Conservation (phyloP, 257 asterid species). For the Eucommia ulmoides region DNA sequence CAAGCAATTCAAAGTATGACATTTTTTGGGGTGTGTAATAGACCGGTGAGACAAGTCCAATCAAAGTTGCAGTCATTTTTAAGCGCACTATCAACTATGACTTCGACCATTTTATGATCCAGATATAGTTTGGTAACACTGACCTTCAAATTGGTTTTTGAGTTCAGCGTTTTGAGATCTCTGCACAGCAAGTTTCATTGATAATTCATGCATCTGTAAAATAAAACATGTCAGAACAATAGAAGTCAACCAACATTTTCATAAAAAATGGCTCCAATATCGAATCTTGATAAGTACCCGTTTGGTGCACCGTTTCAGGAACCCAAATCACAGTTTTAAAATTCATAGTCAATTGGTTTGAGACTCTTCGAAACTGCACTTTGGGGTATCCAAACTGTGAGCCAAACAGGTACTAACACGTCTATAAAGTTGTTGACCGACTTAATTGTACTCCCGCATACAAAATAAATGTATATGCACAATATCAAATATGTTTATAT, state of each 20-base stretch:
- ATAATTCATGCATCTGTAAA: conserved; percentile 70
- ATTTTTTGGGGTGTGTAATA: background rate
- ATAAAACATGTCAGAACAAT: conserved; percentile 7
- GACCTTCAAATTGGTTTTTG: conserved; percentile 77
- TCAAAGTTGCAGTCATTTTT: background rate
- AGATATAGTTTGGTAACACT: conserved; percentile 1
- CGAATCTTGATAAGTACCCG: too few relatives aligned
- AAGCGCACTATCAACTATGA: background rate
- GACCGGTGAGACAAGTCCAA: background rate
- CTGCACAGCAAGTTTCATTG: conserved; percentile 72
- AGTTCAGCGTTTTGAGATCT: conserved; percentile 78
- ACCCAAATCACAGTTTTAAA: background rate
- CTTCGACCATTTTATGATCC: background rate
- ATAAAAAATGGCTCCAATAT: background rate
- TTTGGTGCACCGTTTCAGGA: too few relatives aligned
- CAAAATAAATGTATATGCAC: too few relatives aligned
- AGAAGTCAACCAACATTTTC: background rate
- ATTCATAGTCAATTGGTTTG: background rate
- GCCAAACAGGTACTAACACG: background rate
- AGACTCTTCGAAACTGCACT: background rate
- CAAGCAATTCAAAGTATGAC: background rate
- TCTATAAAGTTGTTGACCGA: too few relatives aligned
- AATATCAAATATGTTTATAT: too few relatives aligned
- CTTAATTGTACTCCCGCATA: too few relatives aligned
- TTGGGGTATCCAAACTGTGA: background rate